phyloP scores from a whole-genome alignment of 768 basidiomycete genomes.

The Lentinus tigrinus region DNA sequence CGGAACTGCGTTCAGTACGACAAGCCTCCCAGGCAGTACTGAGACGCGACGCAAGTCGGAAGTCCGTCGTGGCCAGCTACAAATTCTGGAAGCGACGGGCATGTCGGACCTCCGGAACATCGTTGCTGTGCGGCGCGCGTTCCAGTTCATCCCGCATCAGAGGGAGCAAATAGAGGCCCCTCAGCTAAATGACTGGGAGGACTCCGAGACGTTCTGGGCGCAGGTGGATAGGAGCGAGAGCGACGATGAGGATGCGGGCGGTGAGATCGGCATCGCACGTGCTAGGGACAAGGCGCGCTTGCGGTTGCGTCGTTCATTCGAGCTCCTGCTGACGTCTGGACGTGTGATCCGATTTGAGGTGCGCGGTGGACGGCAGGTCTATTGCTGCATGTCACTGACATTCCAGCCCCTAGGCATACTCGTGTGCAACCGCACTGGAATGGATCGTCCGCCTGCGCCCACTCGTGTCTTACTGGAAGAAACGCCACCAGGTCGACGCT shows the following conservation, averaged over 20 bases:
- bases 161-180: slow-evolving; percentile 12
- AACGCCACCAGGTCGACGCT: slow-evolving; percentile 73
- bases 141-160: slow-evolving; percentile 40
- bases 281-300: slow-evolving; percentile 42
- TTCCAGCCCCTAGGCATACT: slow-evolving; percentile 64
- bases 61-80: slow-evolving; percentile 57
- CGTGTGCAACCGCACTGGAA: slow-evolving; percentile 65
- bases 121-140: slow-evolving; percentile 60
- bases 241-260: slow-evolving; percentile 68
- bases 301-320: slow-evolving; percentile 70
- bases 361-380: slow-evolving; percentile 14
- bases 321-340: slow-evolving; percentile 70
- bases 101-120: slow-evolving; percentile 75
- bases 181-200: slow-evolving; percentile 22
- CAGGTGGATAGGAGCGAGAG: slow-evolving; percentile 39
- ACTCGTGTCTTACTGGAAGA: slow-evolving; percentile 77
- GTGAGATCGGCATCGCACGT: slow-evolving; percentile 48
- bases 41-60: slow-evolving; percentile 50
- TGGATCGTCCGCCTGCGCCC: slow-evolving; percentile 81
- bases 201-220: slow-evolving; percentile 34
- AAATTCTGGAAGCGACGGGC: slow-evolving; percentile 64
- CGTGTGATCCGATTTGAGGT: slow-evolving; percentile 80
- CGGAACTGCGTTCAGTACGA: slow-evolving; percentile 27
- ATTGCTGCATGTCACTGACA: neutral
- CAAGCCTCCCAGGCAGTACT: slow-evolving; percentile 18